phyloP scores from a whole-genome alignment of 139 green algal genomes.

The Chlorella vulgaris region DNA sequence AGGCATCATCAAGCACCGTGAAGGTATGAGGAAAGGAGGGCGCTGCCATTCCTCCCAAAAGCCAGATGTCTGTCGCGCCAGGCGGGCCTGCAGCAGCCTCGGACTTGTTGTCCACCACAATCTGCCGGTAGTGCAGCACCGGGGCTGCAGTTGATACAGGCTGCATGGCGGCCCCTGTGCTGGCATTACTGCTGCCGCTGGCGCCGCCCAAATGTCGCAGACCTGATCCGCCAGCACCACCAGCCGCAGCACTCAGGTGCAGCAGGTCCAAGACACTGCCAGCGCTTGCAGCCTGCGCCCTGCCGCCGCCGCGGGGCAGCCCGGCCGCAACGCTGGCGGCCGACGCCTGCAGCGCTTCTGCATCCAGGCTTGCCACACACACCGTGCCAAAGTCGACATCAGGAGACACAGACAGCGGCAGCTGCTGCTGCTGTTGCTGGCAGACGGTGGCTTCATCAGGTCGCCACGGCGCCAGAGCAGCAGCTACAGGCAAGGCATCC shows the following conservation, averaged over 20 bases:
- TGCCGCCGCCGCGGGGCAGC: neutral
- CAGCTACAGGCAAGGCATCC: neutral
- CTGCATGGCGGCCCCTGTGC: no score
- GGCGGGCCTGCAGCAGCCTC: neutral
- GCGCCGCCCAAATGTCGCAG: neutral
- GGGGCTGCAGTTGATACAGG: neutral
- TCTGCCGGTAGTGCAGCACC: slow-evolving; percentile 7
- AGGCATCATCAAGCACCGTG: slow-evolving; percentile 16
- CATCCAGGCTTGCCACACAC: neutral
- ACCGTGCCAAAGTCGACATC: slow-evolving; percentile 16
- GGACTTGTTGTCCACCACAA: slow-evolving; percentile 23
- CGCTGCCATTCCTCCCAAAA: slow-evolving; percentile 27
- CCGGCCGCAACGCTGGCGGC: neutral
- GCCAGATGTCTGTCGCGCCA: slow-evolving; percentile 25
- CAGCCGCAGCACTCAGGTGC: neutral
- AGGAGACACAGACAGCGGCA: neutral
- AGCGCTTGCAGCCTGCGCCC: neutral
- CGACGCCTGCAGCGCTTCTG: neutral
- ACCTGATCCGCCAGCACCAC: no score
- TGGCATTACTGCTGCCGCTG: neutral
- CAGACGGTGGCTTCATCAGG: no score
- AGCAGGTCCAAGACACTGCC: slow-evolving; percentile 20
- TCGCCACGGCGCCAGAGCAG: neutral
- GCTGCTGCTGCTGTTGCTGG: neutral
- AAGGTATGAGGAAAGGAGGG: slow-evolving; percentile 30